These are phyloP conservation scores for Agroathelia rolfsii DNA, from an alignment of 1,284 basidiomycete species.

Conservation along the genomic window DNA sequence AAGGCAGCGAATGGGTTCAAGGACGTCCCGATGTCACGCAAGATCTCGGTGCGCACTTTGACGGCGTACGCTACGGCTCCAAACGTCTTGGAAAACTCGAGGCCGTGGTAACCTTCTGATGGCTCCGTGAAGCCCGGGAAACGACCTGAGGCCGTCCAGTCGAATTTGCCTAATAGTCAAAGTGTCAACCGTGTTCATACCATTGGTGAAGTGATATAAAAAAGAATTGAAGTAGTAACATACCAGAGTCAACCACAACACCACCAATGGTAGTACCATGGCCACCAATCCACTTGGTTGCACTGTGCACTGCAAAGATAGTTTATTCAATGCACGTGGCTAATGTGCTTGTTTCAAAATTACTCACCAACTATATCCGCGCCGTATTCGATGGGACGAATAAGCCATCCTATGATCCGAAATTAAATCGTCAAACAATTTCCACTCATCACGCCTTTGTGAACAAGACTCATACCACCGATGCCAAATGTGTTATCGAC, in stretches of 20 bases:
- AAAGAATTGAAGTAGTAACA: background rate
- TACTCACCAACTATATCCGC: slow-evolving; percentile 44
- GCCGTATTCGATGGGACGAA: slow-evolving; percentile 50
- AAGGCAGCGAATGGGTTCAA: slow-evolving; percentile 54
- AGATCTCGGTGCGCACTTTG: slow-evolving; percentile 45
- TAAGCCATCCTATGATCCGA: slow-evolving; percentile 31
- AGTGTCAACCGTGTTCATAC: background rate
- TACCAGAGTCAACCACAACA: slow-evolving; percentile 44
- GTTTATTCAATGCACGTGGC: background rate
- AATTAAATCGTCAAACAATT: slow-evolving; percentile 2
- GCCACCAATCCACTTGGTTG: slow-evolving; percentile 59
- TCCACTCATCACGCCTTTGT: too few species aligned
- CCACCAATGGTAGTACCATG: slow-evolving; percentile 57
- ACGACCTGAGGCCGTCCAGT: slow-evolving; percentile 43
- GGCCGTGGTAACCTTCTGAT: slow-evolving; percentile 51
- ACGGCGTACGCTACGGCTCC: slow-evolving; percentile 42
- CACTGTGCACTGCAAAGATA: slow-evolving; percentile 34
- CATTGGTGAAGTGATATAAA: too few species aligned
- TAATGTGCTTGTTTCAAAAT: background rate
- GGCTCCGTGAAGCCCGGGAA: slow-evolving; percentile 56
- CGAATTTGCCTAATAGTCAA: slow-evolving; percentile 37
- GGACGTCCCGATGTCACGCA: slow-evolving; percentile 47
- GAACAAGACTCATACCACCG: slow-evolving; percentile 25
- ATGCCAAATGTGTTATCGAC: slow-evolving; percentile 62
- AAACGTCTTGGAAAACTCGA: slow-evolving; percentile 43